phyloP scores from a whole-genome alignment of 257 asterid species.

The Cruciata laevipes region DNA sequence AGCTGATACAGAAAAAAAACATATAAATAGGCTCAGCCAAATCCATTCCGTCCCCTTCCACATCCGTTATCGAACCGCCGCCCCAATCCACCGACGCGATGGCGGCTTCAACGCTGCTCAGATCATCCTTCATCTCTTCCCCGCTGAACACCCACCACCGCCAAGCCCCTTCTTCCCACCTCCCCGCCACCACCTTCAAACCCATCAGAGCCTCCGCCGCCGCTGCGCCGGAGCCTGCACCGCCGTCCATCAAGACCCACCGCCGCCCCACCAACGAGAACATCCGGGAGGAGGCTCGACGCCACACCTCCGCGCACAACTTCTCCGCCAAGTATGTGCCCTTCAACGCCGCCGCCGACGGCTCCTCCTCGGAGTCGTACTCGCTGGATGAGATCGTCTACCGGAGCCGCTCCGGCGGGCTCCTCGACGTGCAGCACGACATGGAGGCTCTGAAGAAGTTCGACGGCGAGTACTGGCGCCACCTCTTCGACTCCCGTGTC shows the following conservation, averaged over 20 bases:
- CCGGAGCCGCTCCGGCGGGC: slow-evolving; percentile 79
- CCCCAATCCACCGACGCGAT: slow-evolving; percentile 20
- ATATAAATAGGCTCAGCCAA: background rate
- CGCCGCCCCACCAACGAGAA: slow-evolving; percentile 68
- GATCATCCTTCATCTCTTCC: slow-evolving; percentile 56
- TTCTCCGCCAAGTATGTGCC: slow-evolving; percentile 77
- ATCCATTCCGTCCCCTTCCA: background rate
- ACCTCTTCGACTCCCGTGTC: slow-evolving; percentile 66
- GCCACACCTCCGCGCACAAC: slow-evolving; percentile 44
- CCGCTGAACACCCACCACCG: slow-evolving; percentile 32
- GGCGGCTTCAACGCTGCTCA: slow-evolving; percentile 62
- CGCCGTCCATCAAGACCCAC: slow-evolving; percentile 28
- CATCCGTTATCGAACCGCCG: slow-evolving; percentile 4
- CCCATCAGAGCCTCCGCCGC: slow-evolving; percentile 22
- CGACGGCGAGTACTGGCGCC: slow-evolving; percentile 72
- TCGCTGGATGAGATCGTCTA: slow-evolving; percentile 79
- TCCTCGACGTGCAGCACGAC: slow-evolving; percentile 79
- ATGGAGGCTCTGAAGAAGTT: slow-evolving; percentile 60
- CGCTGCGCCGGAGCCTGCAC: slow-evolving; percentile 17
- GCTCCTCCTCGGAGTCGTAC: slow-evolving; percentile 39
- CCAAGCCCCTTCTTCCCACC: slow-evolving; percentile 14
- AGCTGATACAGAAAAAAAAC: background rate
- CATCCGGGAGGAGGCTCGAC: slow-evolving; percentile 86
- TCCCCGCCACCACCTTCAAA: slow-evolving; percentile 5
- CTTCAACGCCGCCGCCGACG: slow-evolving; percentile 40